phyloP scores from a whole-genome alignment of 352 stramenopile genomes.

The Phytophthora cactorum region DNA sequence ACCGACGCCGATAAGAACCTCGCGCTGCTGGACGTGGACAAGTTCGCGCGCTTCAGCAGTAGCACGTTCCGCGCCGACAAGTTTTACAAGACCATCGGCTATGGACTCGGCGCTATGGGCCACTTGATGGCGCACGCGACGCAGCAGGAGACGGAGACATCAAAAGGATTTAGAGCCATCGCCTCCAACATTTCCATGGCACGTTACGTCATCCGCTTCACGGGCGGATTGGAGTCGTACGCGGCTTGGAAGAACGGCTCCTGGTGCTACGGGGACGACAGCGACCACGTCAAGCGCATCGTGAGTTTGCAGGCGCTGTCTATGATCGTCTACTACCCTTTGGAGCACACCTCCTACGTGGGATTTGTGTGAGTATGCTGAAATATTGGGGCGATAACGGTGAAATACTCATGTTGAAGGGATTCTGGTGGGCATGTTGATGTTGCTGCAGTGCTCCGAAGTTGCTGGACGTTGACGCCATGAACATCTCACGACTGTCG shows the following conservation, averaged over 20 bases:
- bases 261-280: conserved; percentile 80
- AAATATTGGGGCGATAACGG: not conserved
- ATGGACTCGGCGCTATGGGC: conserved; percentile 60
- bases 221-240: conserved; percentile 73
- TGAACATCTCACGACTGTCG: conserved; percentile 70
- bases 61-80: conserved; percentile 75
- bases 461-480: conserved; percentile 76
- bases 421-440: conserved; percentile 7
- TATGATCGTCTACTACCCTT: conserved; percentile 88
- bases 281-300: conserved; percentile 59
- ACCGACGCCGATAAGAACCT: conserved; percentile 22
- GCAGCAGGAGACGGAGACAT: conserved; percentile 57
- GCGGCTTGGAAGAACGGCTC: conserved; percentile 78
- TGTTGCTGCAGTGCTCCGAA: conserved; percentile 64
- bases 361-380: conserved; percentile 71
- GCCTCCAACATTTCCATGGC: conserved; percentile 80
- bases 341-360: conserved; percentile 85
- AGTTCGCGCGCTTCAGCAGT: conserved; percentile 71
- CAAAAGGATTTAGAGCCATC: conserved; percentile 64
- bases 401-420: not conserved
- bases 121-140: conserved; percentile 59
- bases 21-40: conserved; percentile 64
- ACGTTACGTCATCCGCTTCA: conserved; percentile 83
- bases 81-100: conserved; percentile 86
- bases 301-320: conserved; percentile 77